Evolutionary conservation across 1,139 yeast genomes (phyloP).

Genomic region (Entelexis sorbosivorans): DNA sequence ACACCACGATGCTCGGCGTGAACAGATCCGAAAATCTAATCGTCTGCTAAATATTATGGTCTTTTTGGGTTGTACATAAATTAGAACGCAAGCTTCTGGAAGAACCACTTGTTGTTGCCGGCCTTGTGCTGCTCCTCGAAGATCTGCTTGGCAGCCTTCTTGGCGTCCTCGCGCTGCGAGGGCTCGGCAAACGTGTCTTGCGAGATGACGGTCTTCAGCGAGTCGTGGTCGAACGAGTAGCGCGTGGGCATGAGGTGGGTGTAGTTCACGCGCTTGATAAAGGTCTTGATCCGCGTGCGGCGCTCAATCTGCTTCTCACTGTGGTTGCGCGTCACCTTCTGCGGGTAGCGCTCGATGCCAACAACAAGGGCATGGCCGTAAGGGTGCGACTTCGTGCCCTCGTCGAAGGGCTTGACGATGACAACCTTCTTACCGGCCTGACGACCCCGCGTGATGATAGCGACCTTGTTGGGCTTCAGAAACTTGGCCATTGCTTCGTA

Average conservation of each 20-base stretch:
- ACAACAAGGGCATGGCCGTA: conserved; percentile 99
- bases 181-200: conserved; percentile 95
- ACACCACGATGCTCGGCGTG: no score
- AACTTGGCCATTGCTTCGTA: conserved; percentile 49
- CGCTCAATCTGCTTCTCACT: conserved; percentile 94
- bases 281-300: conserved; percentile 98
- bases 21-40: not conserved
- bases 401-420: conserved; percentile 97
- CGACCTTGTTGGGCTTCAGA: conserved; percentile 99
- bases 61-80: conserved; percentile 17
- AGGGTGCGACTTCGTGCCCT: conserved; percentile 97
- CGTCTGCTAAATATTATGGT: conserved; percentile 5
- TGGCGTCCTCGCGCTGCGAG: conserved; percentile 97
- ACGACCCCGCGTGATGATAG: conserved; percentile 99
- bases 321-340: conserved; percentile 90
- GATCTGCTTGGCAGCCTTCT: conserved; percentile 97
- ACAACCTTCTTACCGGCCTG: conserved; percentile 99
- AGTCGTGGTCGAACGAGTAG: conserved; percentile 95
- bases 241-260: conserved; percentile 99
- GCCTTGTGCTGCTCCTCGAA: conserved; percentile 99
- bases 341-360: conserved; percentile 98
- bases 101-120: conserved; percentile 99
- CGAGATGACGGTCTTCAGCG: conserved; percentile 83
- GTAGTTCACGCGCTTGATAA: conserved; percentile 98
- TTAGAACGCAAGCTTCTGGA: conserved; percentile 97